Conservation (phyloP, 257 asterid genomes). For the Penstemon eatonii region DNA sequence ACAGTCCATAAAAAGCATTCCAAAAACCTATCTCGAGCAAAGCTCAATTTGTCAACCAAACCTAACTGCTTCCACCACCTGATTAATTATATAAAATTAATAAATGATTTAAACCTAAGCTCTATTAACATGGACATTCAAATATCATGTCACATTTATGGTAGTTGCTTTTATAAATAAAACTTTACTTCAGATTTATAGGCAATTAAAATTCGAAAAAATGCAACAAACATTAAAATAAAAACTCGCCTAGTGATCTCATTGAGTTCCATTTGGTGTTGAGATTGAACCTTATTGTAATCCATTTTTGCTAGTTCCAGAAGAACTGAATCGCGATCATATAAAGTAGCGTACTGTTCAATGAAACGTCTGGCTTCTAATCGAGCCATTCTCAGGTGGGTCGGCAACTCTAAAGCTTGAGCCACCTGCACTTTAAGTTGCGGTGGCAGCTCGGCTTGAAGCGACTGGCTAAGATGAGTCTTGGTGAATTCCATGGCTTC, state of each 20-base stretch:
- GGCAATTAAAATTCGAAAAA: too few species aligned
- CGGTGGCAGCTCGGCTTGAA: constrained; percentile 12
- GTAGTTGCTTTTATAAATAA: too few species aligned
- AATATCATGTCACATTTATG: too few species aligned
- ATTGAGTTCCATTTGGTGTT: constrained; percentile 54
- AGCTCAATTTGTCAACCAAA: constrained; percentile 52
- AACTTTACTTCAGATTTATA: too few species aligned
- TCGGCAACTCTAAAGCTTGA: constrained; percentile 50
- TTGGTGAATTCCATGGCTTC: constrained; percentile 47
- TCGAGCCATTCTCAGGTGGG: constrained; percentile 66
- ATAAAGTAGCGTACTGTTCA: constrained; percentile 38
- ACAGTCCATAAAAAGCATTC: constrained; percentile 77
- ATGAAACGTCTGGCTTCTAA: constrained; percentile 55
- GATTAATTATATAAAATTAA: not conserved
- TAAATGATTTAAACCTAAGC: not conserved
- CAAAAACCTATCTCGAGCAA: constrained; percentile 60
- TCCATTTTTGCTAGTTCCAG: constrained; percentile 56
- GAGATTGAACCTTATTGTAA: constrained; percentile 52
- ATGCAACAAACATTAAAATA: not conserved
- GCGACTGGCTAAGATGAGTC: constrained; percentile 31
- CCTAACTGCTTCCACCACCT: constrained; percentile 83
- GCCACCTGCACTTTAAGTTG: constrained; percentile 32
- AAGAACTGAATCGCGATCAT: constrained; percentile 30
- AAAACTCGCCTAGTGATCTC: constrained; percentile 48
- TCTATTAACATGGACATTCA: not conserved